Base-by-base conservation (phyloP, 2,329 filamentous ascomycete genomes). In the Alternaria sp. region DNA sequence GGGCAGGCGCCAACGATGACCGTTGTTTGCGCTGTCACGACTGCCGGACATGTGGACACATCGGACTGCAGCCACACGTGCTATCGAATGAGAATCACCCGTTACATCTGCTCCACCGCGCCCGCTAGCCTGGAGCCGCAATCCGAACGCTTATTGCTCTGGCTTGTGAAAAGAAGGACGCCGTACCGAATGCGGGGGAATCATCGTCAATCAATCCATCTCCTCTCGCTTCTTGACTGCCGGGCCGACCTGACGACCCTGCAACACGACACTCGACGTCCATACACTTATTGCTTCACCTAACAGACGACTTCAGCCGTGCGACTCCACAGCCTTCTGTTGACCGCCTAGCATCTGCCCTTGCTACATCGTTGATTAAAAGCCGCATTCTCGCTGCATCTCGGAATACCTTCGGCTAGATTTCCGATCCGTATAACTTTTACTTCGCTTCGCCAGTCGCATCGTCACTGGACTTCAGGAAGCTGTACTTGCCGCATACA, bases 131-230 rank as follows among this genome's bases (percentile, higher is more conserved):
- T 65, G 66, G 64, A 65, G 65, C 70, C 68, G 70, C 71, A 69
- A 60, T 61, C 69, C 70, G 67, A 68, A 65, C 60, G 72, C 71
- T 72, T 55, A 51, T 51, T 45, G 43, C 43, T 25, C 49, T 53
- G 49, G 49, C 49, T 63, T 69, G 65, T 71, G 70, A 71, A 73
- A 71, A 77, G 71, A 74, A 74, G 72, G 67, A 71, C 69, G 67
- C 66, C 60, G 67, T 70, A 63, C 67, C 65, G 73, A 76, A 78
- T 78, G 77, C 77, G 75, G 77, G 49, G 77, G 77, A 78, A 78
- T 76, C 67, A 71, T 70, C 66, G 53, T 72, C 72, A 74, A 72
- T 72, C 69, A 70, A 73, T 66, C 45, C 61, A 41, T 60, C 61
- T 67, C 63, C 67, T 70, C 70, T 77, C 75, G 75, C 76, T 76